Base-by-base conservation (phyloP, 768 basidiomycete genomes). In the Fomitopsis serialis region DNA sequence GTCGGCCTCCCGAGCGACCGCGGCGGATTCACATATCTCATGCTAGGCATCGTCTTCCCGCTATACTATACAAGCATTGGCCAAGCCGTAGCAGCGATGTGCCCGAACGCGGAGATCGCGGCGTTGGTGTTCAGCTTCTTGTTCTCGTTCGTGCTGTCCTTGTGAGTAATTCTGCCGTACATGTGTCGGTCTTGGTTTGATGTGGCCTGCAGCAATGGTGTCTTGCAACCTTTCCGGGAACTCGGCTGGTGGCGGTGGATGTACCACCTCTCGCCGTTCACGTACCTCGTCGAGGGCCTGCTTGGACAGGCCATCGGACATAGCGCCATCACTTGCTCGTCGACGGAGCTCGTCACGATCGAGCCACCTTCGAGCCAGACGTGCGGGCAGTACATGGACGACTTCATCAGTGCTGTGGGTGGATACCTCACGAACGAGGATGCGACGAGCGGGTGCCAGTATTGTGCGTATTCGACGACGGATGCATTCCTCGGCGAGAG, bases 281-380 rank as follows among this genome's bases (percentile, higher is more conserved):
- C 68, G 5, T 73, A 75, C 60, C 62, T 75, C 54, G 63, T 75
- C 55, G 72, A 72, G 47, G 74, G 64, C 11, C 57, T 75, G 17
- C 42, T 51, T 68, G 69, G 73, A 0, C 70, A 75, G 62, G 84
- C 78, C 11, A 61, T 87, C 13, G 83, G 81, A 0, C 71, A 68
- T 5, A 68, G 74, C 44, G 54, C 64, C 1, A 72, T 87, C 47
- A 70, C 66, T 15, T 94, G 92, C 65, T 66, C 84, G 0, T 17
- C 67, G 0, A 66, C 73, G 45, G 92, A 94, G 64, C 72, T 80
- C 19, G 78, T 82, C 2, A 72, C 71, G 0, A 63, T 94, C 55
- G 61, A 62, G 2, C 74, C 78, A 2, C 78, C 80, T 1, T 52
- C 62, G 0, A 77, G 76, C 2, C 69, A 70, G 54, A 73, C 78